phyloP scores from a whole-genome alignment of 768 basidiomycete genomes.

The Strobilomyces echinocephalus region DNA sequence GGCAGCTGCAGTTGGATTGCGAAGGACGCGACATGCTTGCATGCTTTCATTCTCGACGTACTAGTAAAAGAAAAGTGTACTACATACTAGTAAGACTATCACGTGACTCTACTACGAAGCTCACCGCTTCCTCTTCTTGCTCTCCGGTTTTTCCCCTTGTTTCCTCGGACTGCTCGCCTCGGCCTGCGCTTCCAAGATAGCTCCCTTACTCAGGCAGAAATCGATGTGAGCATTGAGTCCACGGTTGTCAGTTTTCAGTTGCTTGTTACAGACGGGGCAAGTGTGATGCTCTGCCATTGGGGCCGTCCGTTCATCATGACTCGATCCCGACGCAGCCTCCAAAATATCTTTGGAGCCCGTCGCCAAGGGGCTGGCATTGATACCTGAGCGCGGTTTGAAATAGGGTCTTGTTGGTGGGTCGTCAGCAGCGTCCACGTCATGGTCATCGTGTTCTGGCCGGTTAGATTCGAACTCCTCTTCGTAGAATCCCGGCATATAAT shows the following conservation, averaged over 20 bases:
- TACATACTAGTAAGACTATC: neutral
- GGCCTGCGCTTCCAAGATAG: slow-evolving; percentile 66
- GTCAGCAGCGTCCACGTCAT: slow-evolving; percentile 6
- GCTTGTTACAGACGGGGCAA: slow-evolving; percentile 72
- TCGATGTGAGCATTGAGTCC: slow-evolving; percentile 86
- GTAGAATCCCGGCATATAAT: slow-evolving; percentile 50
- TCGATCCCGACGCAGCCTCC: slow-evolving; percentile 14
- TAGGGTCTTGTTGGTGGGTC: neutral
- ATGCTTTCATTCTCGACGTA: slow-evolving; percentile 16
- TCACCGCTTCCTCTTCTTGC: slow-evolving; percentile 20
- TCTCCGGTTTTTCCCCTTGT: neutral
- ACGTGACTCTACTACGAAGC: slow-evolving; percentile 17
- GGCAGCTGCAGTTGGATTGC: slow-evolving; percentile 3
- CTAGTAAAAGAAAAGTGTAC: neutral
- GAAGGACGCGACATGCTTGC: slow-evolving; percentile 22
- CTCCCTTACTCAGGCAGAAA: slow-evolving; percentile 76
- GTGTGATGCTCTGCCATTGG: slow-evolving; percentile 26
- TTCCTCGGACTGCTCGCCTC: slow-evolving; percentile 23
- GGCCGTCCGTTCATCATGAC: slow-evolving; percentile 10
- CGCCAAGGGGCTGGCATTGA: neutral
- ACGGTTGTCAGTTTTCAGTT: slow-evolving; percentile 64
- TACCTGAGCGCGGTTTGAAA: slow-evolving; percentile 15
- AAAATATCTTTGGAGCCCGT: neutral
- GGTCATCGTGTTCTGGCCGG: slow-evolving; percentile 6
- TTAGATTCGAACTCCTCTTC: slow-evolving; percentile 38